Evolutionary conservation across 805 yeast genomes (phyloP).

Genomic region (Ogataea saltuana): DNA sequence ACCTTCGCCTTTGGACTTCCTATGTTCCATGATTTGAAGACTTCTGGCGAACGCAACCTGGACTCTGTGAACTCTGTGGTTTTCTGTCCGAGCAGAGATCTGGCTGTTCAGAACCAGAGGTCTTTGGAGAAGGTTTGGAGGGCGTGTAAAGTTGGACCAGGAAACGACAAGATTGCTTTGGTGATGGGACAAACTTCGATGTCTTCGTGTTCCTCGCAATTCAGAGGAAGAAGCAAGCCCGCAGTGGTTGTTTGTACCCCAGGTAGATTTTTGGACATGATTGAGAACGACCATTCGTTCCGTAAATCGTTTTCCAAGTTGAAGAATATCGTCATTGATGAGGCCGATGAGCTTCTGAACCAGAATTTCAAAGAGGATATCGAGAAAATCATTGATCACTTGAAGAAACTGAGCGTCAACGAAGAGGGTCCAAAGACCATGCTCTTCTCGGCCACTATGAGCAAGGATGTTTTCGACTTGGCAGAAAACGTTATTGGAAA

Average conservation of each 20-base stretch:
- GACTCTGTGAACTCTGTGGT: conserved; percentile 58
- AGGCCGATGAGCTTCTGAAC: conserved; percentile 86
- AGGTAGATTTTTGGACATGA: conserved; percentile 72
- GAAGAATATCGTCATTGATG: conserved; percentile 76
- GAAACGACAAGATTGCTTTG: conserved; percentile 42
- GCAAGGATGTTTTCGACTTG: conserved; percentile 61
- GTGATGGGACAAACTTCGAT: conserved; percentile 69
- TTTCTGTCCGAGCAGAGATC: conserved; percentile 88
- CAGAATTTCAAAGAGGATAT: conserved; percentile 75
- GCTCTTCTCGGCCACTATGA: conserved; percentile 88
- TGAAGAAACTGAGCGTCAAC: conserved; percentile 36
- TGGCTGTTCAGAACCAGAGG: conserved; percentile 77
- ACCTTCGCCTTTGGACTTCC: conserved; percentile 89
- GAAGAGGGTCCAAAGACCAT: conserved; percentile 57
- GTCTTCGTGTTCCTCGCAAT: conserved; percentile 23
- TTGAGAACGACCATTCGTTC: conserved; percentile 47
- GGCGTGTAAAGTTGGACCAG: conserved; percentile 12
- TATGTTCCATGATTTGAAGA: conserved; percentile 55
- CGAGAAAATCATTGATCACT: conserved; percentile 51
- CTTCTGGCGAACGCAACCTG: conserved; percentile 24
- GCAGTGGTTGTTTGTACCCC: conserved; percentile 85
- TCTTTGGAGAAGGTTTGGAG: conserved; percentile 54
- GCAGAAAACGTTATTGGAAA: conserved; percentile 59
- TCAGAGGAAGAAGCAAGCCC: conserved; percentile 39
- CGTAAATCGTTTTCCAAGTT: conserved; percentile 51